Evolutionary conservation across 345 rosid species (phyloP).

Genomic region (Iberis pinnata): DNA sequence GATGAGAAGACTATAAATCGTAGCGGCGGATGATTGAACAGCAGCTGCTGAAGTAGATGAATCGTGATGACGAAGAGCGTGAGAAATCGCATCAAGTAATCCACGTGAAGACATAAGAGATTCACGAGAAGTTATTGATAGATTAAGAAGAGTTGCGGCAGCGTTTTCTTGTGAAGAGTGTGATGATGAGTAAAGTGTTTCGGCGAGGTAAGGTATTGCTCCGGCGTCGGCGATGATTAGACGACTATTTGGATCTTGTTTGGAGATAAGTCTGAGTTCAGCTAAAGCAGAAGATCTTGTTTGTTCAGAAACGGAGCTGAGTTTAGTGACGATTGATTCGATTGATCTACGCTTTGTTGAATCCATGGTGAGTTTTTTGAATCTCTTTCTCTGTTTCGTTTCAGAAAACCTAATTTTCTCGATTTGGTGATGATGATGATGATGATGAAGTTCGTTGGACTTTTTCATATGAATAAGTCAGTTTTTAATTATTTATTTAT

Average conservation of each 20-base stretch:
- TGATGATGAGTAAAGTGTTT: conserved; percentile 65
- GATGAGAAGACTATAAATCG: conserved; percentile 64
- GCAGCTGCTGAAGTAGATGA: conserved; percentile 49
- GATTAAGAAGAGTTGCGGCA: conserved; percentile 73
- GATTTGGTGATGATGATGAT: no score
- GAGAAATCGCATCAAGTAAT: conserved; percentile 79
- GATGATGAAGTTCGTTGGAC: conserved; percentile 14
- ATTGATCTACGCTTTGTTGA: conserved; percentile 63
- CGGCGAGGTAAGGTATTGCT: conserved; percentile 74
- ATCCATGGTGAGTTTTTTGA: conserved; percentile 43
- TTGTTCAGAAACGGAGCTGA: conserved; percentile 73
- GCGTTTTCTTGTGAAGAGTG: conserved; percentile 71
- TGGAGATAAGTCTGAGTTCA: conserved; percentile 71
- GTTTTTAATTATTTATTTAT: no score
- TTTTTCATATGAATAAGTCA: conserved; percentile 9
- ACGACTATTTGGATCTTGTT: conserved; percentile 69
- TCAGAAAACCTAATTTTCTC: conserved; percentile 4
- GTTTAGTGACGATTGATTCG: conserved; percentile 51
- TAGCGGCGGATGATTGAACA: conserved; percentile 79
- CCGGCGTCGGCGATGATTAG: conserved; percentile 62
- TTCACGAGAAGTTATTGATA: conserved; percentile 64
- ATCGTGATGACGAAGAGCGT: conserved; percentile 60
- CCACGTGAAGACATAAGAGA: conserved; percentile 77
- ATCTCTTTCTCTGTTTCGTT: not conserved
- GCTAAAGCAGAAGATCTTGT: conserved; percentile 61